Evolutionary conservation across 495 filamentous ascomycete species (phyloP).

Genomic region (Neurospora intermedia): DNA sequence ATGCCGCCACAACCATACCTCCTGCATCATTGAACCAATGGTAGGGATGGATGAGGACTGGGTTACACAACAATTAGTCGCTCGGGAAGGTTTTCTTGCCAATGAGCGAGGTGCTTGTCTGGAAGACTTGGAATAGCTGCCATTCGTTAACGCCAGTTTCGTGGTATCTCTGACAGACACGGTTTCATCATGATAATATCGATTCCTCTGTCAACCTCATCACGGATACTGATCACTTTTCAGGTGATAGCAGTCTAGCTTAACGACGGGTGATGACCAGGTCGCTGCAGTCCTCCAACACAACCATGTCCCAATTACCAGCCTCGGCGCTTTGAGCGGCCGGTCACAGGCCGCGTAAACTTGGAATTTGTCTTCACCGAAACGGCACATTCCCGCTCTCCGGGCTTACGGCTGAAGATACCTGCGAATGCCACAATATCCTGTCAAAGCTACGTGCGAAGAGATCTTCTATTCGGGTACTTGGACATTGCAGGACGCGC

Average conservation of each 20-base stretch:
- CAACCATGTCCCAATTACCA: neutral
- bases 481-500: neutral
- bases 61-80: neutral
- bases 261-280: neutral
- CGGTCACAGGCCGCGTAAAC: neutral
- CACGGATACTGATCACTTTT: neutral
- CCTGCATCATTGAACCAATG: neutral
- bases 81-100: neutral
- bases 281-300: neutral
- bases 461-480: neutral
- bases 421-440: neutral
- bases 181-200: constrained; percentile 18
- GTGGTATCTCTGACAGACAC: constrained; percentile 21
- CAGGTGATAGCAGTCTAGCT: neutral
- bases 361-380: neutral
- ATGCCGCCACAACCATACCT: neutral
- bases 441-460: neutral
- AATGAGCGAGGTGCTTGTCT: constrained; percentile 9
- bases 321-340: neutral
- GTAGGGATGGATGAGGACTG: neutral
- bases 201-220: neutral
- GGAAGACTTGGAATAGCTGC: constrained; percentile 6
- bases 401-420: neutral
- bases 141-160: constrained; percentile 11
- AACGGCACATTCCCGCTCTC: neutral